Evolutionary conservation across 2,329 filamentous ascomycete species (phyloP), one percentile per base, ranked within the genome.

Genomic region (Phialemonium atrogriseum): DNA sequence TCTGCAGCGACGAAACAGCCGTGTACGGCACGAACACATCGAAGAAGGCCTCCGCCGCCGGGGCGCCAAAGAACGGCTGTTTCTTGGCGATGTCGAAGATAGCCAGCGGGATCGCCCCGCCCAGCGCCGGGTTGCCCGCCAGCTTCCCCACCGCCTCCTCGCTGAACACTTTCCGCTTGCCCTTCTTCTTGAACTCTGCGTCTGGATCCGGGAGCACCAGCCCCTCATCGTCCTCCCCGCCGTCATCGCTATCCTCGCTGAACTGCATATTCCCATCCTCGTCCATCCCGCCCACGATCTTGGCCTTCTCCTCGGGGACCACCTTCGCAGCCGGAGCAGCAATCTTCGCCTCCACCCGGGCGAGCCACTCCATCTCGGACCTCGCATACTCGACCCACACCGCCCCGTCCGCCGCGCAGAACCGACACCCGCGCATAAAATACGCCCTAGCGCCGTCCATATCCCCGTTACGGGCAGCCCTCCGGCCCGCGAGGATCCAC

Each of bases 311-410:
- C 11, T 50, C 51, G 15, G 58, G 55, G 3, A 55, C 54, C 7
- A 54, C 56, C 33, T 61, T 59, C 26, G 57, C 22, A 10, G 41
- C 38, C 31, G 43, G 58, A 5, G 56, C 58, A 45, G 69, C 70
- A 56, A 80, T 77, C 53, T 86, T 75, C 38, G 75, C 76, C 36
- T 84, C 77, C 49, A 96, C 77, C 60, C 84, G 87, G 31, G 73
- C 77, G 34, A 96, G 68, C 67, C 94, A 96, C 40, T 91, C 80
- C 77, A 94, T 86, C 66, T 98, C 91, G 49, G 89, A 70, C 50
- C 84, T 80, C 7, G 84, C 82, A 52, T 95, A 96, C 59, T 94
- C 85, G 20, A 94, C 53, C 87, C 89, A 98, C 31, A 98, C 56
- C 12, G 67, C 65, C 41, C 68, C 75, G 27, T 82, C 80, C 29